A percentile compares a stretch with the other conserved stretches of the same genome.
phyloP scores from a whole-genome alignment of 192 early-diverging fungal species.

The Coemansia sp. region DNA sequence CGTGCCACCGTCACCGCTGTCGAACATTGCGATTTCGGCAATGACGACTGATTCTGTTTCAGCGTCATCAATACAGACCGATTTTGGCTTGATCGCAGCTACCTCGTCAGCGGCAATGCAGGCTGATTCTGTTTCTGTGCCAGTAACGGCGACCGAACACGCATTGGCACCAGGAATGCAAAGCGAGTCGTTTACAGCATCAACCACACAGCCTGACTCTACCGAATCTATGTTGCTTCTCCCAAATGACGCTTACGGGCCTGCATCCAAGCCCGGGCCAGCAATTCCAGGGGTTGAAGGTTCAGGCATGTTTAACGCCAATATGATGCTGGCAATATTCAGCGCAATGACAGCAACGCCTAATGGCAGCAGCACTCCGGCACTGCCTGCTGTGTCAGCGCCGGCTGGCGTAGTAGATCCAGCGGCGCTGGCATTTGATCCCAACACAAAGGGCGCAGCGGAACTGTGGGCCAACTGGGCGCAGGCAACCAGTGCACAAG shows the following conservation, averaged over 20 bases:
- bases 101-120: slow-evolving; percentile 1
- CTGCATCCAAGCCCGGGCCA: slow-evolving; percentile 5
- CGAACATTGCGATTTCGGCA: slow-evolving; percentile 37
- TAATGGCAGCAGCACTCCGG: neutral
- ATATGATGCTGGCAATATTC: slow-evolving; percentile 47
- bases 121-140: slow-evolving; percentile 5
- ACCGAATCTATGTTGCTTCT: neutral
- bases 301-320: slow-evolving; percentile 16
- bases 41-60: slow-evolving; percentile 1
- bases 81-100: neutral
- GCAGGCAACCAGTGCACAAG: slow-evolving; percentile 12
- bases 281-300: slow-evolving; percentile 3
- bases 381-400: slow-evolving; percentile 5
- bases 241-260: slow-evolving; percentile 21
- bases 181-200: neutral
- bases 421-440: slow-evolving; percentile 32
- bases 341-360: slow-evolving; percentile 35
- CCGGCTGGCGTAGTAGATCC: slow-evolving; percentile 11
- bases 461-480: slow-evolving; percentile 14
- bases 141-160: neutral
- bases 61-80: neutral
- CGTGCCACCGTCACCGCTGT: slow-evolving; percentile 44
- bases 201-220: neutral
- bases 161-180: neutral
- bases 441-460: slow-evolving; percentile 6